Evolutionary conservation across 345 rosid genomes (phyloP).

Genomic region (Populus pruinosa): DNA sequence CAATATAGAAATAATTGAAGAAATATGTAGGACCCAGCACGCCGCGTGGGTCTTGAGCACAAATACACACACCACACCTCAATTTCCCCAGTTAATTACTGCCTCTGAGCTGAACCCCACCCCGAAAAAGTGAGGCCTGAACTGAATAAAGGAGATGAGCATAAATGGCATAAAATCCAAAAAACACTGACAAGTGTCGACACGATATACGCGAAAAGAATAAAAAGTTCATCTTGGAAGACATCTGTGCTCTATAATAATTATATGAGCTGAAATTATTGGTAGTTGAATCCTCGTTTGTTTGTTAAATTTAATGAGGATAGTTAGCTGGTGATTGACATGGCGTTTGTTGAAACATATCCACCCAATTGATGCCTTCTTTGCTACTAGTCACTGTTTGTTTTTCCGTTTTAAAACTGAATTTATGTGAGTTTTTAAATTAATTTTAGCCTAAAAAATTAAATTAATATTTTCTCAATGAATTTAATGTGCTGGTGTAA

Average conservation of each 20-base stretch:
- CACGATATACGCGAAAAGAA: neutral
- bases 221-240: no score
- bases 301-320: neutral
- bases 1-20: no score
- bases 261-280: neutral
- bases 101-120: neutral
- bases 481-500: no score
- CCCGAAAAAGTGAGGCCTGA: neutral
- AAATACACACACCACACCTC: slow-evolving; percentile 1
- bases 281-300: neutral
- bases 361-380: no score
- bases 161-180: neutral
- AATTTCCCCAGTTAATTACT: neutral
- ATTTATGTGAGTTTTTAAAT: no score
- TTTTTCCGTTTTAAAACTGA: no score
- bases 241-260: neutral
- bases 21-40: neutral
- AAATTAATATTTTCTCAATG: no score
- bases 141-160: neutral
- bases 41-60: neutral
- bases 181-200: neutral
- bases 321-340: neutral
- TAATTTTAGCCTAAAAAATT: no score
- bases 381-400: no score
- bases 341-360: no score